Evolutionary conservation across 208 protist species (phyloP), one percentile per base, ranked within the genome.

Genomic region (Leishmania gerbilli): DNA sequence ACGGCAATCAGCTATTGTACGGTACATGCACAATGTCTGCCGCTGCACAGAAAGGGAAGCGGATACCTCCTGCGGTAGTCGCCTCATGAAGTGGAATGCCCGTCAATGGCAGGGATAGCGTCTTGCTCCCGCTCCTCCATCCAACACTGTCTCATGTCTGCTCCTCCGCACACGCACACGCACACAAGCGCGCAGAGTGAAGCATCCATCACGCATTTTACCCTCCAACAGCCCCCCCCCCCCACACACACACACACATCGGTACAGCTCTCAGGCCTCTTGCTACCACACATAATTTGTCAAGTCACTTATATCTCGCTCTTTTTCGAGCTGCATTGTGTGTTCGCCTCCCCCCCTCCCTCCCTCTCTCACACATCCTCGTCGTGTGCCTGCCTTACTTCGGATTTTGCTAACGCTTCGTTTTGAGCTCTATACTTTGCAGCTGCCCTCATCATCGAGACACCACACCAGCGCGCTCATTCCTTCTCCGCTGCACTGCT

Each of bases 151-250:
- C 37, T 75, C 78, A 60, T 51, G 34, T 53, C 58, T 76, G 6
- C 42, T 49, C 15, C 17, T 37, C 49, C 6, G 9, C 47, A 15
- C 40, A 71, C 71, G 24, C 71, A 75, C 47, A 55, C 53, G n/a
- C 71, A 58, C 71, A 40, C 47, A 49, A 21, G 45, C 49, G 21
- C 27, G 47, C 71, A 76, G n/a, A 58, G 19, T 53, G 69, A 81
- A 40, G 19, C 3, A 27, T 34, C 24, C 55, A 27, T 62, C 27
- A 4, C 71, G 13, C 58, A 9, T 56, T 37, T 79, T 42, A 37
- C 31, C 74, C 6, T 47, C 42, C 27, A 11, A n/a, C 27, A n/a
- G 51, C 34, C 75, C 34, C 34, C 34, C 34, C 34, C 34, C 34
- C 34, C 34, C 34, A 71, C 19, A 71, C 62, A 34, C 31, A 9